Percentiles rank a stretch among this genome's conserved stretches.
phyloP scores from a whole-genome alignment of 2,329 filamentous ascomycete genomes.

The Grosmannia clavigera region DNA sequence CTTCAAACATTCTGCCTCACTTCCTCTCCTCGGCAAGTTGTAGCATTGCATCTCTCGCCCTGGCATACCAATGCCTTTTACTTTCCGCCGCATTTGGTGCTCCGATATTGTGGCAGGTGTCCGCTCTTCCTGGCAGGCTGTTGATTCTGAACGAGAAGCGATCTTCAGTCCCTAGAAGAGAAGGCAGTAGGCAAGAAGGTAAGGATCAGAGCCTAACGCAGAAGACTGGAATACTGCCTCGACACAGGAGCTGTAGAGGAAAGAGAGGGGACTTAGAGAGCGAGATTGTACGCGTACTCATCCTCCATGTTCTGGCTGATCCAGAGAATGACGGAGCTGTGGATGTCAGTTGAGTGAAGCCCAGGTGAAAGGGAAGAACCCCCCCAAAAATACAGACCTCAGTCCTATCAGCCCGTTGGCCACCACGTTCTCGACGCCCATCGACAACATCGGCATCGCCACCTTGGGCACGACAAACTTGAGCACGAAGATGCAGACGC shows the following conservation, averaged over 20 bases:
- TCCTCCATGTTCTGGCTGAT: constrained; percentile 62
- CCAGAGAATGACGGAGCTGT: constrained; percentile 52
- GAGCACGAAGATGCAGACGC: constrained; percentile 55
- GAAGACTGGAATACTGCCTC: too few relatives aligned
- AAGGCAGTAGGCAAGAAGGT: background rate
- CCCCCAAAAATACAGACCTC: constrained; percentile 28
- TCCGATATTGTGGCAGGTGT: background rate
- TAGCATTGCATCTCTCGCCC: too few relatives aligned
- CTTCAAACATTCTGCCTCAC: too few relatives aligned
- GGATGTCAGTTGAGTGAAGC: constrained; percentile 6
- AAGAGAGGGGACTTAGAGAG: constrained; percentile 30
- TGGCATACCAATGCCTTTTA: too few relatives aligned
- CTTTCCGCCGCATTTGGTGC: too few relatives aligned
- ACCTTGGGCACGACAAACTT: constrained; percentile 49
- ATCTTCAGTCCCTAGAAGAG: background rate
- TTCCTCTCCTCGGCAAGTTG: too few relatives aligned
- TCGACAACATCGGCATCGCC: constrained; percentile 46
- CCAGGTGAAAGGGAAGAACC: background rate
- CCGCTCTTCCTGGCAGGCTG: background rate
- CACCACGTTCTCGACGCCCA: constrained; percentile 55
- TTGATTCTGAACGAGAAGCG: background rate
- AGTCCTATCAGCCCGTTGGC: constrained; percentile 51
- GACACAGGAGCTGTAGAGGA: background rate
- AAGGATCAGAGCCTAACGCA: background rate
- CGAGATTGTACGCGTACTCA: constrained; percentile 56